Base-by-base conservation (phyloP, 2,329 filamentous ascomycete species). In the Fusarium algeriense region DNA sequence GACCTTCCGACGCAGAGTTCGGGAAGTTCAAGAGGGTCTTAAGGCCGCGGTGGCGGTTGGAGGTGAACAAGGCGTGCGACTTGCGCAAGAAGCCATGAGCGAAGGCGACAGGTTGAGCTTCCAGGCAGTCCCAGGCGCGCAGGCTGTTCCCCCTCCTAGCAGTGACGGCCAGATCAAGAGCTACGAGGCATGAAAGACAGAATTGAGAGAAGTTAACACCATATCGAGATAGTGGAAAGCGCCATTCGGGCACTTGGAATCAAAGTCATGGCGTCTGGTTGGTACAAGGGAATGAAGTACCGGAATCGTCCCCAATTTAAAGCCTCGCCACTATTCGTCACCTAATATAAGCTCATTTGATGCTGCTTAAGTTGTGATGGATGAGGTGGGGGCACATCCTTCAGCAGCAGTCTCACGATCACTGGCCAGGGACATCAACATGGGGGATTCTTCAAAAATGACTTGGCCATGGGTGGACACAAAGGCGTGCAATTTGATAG, bases 1-100 rank as follows among this genome's bases (percentile, higher is more conserved):
- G 54, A 89, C 92, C 4, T 97, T 98, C 84, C 94, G 96, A 85
- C 92, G 92, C 81, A 89, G 95, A 57, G 92, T 98, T 30, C 89
- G 91, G 58, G 92, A 95, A 69, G 92, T 94, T 1, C 93, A 98
- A 81, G 91, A 94, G 48, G 87, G 87, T 1, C 85, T 97, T n/a
- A 87, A 86, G 79, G 83, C 83, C n/a, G 88, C 86, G 2, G 83
- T 82, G 0, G 76, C 81, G 1, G 78, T 80, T 10, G 87, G 86
- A 9, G 86, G 85, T 34, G 87, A 88, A 20, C 84, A 85, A 62
- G 85, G 84, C 7, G 73, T 82, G 20, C 84, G 83, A 55, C 75
- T 87, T 78, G 84, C 84, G 3, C 83, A 85, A 60, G 85, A 86
- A 13, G 79, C 81, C 2, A 75, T 82, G 69, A 79, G 76, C n/a